Conservation (phyloP, 495 filamentous ascomycete genomes). For the Aspergillus coremiiformis region DNA sequence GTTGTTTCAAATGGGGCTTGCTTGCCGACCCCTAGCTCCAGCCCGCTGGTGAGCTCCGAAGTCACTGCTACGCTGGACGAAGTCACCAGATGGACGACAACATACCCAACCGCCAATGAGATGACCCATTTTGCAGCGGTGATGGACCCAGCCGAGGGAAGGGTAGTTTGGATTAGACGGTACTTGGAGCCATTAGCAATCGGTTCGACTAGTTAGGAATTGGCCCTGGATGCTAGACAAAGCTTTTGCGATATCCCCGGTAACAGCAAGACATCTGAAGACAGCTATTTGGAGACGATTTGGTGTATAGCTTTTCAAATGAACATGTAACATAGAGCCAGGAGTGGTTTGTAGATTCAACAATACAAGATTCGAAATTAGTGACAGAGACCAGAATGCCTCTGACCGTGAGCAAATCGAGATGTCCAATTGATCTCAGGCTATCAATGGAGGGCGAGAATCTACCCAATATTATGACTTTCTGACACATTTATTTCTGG, state of each 20-base stretch:
- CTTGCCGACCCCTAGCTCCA: not conserved
- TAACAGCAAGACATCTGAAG: not conserved
- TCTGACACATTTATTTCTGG: too few relatives aligned
- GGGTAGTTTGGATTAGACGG: conserved; percentile 34
- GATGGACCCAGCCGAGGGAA: conserved; percentile 43
- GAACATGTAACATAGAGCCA: too few relatives aligned
- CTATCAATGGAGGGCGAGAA: too few relatives aligned
- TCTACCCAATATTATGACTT: too few relatives aligned
- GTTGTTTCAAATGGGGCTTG: not conserved
- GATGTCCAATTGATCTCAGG: too few relatives aligned
- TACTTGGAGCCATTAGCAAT: conserved; percentile 20
- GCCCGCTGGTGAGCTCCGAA: not conserved
- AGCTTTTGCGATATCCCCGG: not conserved
- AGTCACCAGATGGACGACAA: conserved; percentile 37
- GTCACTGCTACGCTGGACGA: conserved; percentile 22
- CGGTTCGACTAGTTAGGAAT: not conserved
- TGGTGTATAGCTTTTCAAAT: too few relatives aligned
- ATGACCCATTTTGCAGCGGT: conserved; percentile 46
- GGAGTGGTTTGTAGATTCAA: too few relatives aligned
- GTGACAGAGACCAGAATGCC: too few relatives aligned
- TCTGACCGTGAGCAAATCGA: too few relatives aligned
- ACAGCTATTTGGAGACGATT: too few relatives aligned
- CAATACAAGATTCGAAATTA: too few relatives aligned
- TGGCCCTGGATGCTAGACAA: not conserved
- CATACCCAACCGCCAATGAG: conserved; percentile 45